Evolutionary conservation across 2,329 filamentous ascomycete species (phyloP).

Genomic region (Colletotrichum sp.): DNA sequence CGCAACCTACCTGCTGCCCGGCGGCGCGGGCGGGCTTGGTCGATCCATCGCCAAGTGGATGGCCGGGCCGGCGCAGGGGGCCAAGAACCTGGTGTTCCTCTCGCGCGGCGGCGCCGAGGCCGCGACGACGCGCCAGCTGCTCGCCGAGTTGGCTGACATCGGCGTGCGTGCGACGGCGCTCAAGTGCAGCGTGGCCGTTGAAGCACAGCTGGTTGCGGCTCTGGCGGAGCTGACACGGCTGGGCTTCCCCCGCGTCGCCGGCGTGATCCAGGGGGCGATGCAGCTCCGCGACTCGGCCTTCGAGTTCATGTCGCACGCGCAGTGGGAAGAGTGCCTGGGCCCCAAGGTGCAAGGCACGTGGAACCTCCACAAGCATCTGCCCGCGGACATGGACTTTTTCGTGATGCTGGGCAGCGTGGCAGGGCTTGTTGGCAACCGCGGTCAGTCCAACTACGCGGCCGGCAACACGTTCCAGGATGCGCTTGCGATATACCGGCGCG

Average conservation of each 20-base stretch:
- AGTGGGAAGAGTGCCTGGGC: conserved; percentile 45
- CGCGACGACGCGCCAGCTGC: conserved; percentile 12
- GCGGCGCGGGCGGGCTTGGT: conserved; percentile 31
- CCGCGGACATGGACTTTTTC: conserved; percentile 35
- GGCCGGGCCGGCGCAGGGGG: conserved; percentile 23
- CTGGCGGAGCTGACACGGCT: conserved; percentile 32
- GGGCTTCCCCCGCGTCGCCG: conserved; percentile 27
- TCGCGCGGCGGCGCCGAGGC: conserved; percentile 26
- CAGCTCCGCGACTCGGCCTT: conserved; percentile 46
- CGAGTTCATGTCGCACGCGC: conserved; percentile 48
- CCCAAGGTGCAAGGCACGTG: conserved; percentile 46
- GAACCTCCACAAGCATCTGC: conserved; percentile 39
- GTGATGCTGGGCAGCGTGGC: conserved; percentile 33
- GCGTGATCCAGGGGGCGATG: not conserved
- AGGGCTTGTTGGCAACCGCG: conserved; percentile 30
- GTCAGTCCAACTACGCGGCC: conserved; percentile 38
- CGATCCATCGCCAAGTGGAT: conserved; percentile 27
- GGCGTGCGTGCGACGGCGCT: conserved; percentile 21
- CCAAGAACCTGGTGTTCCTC: conserved; percentile 31
- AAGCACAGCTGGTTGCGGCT: conserved; percentile 31
- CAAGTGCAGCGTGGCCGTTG: conserved; percentile 33
- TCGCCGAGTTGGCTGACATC: conserved; percentile 24
- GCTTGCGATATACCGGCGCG: conserved; percentile 16
- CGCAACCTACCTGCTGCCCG: conserved; percentile 32
- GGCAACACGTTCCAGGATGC: conserved; percentile 33